Base-by-base conservation (phyloP, 208 protist species). In the Crithidia expoeki region DNA sequence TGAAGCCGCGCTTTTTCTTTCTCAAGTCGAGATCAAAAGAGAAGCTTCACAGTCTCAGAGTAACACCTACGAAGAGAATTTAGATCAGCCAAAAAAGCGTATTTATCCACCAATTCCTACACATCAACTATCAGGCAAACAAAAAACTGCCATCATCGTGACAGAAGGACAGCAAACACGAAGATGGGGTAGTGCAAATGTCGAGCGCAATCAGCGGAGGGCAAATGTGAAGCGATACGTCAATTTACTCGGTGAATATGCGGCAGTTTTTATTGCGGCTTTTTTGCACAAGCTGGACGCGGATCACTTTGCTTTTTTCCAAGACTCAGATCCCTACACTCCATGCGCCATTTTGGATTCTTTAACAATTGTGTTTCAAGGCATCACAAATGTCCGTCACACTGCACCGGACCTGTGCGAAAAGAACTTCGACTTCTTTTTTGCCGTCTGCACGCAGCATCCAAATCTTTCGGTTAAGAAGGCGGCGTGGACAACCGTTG, bases 101-200 rank as follows among this genome's bases (percentile, higher is more conserved):
- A 71, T 94, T 66, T 94, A 94, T 74, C 88, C 88, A 25, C 88
- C 88, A 2, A 92, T 94, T 62, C 76, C 67, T 21, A 74, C 57
- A 4, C 67, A 68, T 30, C 58, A 56, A 4, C 55, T 67, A 44
- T 34, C 62, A 0, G 30, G 46, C 4, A 17, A 38, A 23, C 34
- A 53, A 44, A 79, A 49, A 55, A 32, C 33, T 7, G 42, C 82
- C 2, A 86, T 89, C 72, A 51, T 81, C 9, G 51, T 90, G 10
- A 71, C 33, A 19, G 88, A 90, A 57, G 84, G 82, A n/a, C 83
- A 82, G 49, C 58, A 83, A 17, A 92, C 89, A 2, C 60, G 83
- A 30, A 81, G 85, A 10, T 92, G 89, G 89, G 89, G 84, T 12
- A 82, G 76, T 64, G 83, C 83, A 7, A 67, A 80, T 10, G 27